Evolutionary conservation across 495 filamentous ascomycete species (phyloP).

Genomic region (Glarea lozoyensis): DNA sequence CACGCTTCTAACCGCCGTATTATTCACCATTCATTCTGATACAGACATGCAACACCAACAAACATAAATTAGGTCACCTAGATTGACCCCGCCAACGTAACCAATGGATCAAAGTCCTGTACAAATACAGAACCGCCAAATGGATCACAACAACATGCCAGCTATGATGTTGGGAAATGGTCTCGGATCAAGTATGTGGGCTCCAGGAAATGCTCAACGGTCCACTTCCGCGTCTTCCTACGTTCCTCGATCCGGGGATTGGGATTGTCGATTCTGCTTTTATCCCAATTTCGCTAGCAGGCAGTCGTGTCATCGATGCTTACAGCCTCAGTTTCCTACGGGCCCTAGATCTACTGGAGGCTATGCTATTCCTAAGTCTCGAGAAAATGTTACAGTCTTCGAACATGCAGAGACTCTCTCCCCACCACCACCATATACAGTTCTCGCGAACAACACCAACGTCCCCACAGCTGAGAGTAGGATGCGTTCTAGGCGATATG

Average conservation of each 20-base stretch:
- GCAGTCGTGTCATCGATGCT: slow-evolving; percentile 14
- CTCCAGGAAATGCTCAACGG: neutral
- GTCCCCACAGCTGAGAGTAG: neutral
- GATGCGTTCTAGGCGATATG: neutral
- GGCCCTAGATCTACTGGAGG: too few relatives aligned
- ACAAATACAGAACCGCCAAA: too few relatives aligned
- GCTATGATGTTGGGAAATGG: slow-evolving; percentile 1
- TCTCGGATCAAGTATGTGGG: slow-evolving; percentile 6
- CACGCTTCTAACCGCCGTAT: too few relatives aligned
- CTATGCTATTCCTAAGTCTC: neutral
- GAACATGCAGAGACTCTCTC: neutral
- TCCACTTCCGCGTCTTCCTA: neutral
- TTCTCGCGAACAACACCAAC: neutral
- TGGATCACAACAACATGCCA: too few relatives aligned
- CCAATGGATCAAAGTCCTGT: too few relatives aligned
- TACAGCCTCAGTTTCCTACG: neutral
- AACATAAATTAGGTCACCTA: too few relatives aligned
- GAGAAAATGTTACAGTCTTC: neutral
- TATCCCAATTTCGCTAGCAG: slow-evolving; percentile 34
- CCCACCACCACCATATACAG: neutral
- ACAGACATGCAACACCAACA: too few relatives aligned
- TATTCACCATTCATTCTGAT: too few relatives aligned
- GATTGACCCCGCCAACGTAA: too few relatives aligned
- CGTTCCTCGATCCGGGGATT: slow-evolving; percentile 3
- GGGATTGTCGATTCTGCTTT: slow-evolving; percentile 27